Evolutionary conservation across 2,329 filamentous ascomycete species (phyloP), one percentile per base, ranked within the genome.

Genomic region (Ceratocystis eucalypticola): DNA sequence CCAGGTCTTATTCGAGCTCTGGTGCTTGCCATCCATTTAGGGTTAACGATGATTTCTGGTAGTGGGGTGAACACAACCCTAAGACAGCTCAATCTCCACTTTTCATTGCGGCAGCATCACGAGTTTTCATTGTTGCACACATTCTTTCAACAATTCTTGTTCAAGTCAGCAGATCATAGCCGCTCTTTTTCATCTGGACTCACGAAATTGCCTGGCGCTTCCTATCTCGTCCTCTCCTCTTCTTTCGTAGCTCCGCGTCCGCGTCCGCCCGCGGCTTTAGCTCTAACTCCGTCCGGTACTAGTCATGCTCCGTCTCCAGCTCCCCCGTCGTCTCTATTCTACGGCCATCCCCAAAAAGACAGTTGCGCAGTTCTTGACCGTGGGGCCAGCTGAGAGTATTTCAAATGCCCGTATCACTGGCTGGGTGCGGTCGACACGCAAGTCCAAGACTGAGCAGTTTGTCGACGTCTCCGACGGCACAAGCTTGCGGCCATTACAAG

Each of bases 391-490:
- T 20, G 74, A 76, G 44, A 72, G 76, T 59, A 75, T 78, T 50
- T 70, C 75, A n/a, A 74, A 80, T 71, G 79, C 88, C 61, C 80
- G 81, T 67, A 79, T 96, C 71, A 82, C 88, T 73, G 93, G 92
- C 69, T 93, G 88, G 77, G 82, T 96, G 66, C 84, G 89, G 69
- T 93, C 90, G 3, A 86, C 96, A 68, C 84, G 93, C 69, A 89
- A 90, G 74, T 91, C 95, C 79, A 96, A 96, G 74, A 82, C 82
- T 25, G 80, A 88, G 68, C 86, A 88, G 4, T 97, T 99, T 77
- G 87, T 92, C 64, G 84, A 91, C 68, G 80, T 97, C 64, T 87
- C 88, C 10, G 94, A 99, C 79, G 94, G 94, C 57, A 95, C 91
- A 12, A 91, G 88, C 53, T 79, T 89, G 70, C 80, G 86, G 69